A percentile compares a stretch with the other conserved stretches of the same genome.
phyloP scores from a whole-genome alignment of 305 asterid genomes.

The Fraxinus greggii region DNA sequence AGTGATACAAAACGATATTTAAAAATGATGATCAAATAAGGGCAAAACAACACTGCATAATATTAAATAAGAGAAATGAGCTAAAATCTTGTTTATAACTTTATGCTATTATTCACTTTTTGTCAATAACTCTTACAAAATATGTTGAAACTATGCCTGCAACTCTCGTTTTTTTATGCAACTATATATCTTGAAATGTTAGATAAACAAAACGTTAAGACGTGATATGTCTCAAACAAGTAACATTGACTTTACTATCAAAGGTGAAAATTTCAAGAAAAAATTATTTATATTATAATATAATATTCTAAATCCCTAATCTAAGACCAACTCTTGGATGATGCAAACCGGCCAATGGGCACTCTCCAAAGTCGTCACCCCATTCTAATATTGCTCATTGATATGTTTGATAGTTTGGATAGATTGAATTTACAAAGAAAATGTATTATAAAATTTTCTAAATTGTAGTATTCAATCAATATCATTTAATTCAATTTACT shows the following conservation, averaged over 20 bases:
- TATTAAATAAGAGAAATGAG: not conserved
- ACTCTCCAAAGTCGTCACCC: not conserved
- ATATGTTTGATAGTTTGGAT: no score
- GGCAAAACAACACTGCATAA: not conserved
- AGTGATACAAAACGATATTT: no score
- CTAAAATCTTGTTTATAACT: not conserved
- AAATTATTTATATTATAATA: not conserved
- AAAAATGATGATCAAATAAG: not conserved
- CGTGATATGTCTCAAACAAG: not conserved
- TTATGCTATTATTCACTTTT: not conserved
- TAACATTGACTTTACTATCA: not conserved
- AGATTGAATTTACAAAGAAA: not conserved
- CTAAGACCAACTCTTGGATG: not conserved
- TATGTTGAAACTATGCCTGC: no score
- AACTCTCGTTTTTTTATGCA: not conserved
- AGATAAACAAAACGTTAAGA: not conserved
- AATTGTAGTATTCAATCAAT: no score
- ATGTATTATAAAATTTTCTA: not conserved
- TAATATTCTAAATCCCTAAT: not conserved
- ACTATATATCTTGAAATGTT: not conserved
- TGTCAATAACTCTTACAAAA: not conserved
- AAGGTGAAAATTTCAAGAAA: not conserved
- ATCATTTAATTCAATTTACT: no score
- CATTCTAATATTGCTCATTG: no score
- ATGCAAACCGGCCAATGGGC: slow-evolving; percentile 2